Conservation (phyloP, 495 filamentous ascomycete genomes). For the Neurospora tetraspora region DNA sequence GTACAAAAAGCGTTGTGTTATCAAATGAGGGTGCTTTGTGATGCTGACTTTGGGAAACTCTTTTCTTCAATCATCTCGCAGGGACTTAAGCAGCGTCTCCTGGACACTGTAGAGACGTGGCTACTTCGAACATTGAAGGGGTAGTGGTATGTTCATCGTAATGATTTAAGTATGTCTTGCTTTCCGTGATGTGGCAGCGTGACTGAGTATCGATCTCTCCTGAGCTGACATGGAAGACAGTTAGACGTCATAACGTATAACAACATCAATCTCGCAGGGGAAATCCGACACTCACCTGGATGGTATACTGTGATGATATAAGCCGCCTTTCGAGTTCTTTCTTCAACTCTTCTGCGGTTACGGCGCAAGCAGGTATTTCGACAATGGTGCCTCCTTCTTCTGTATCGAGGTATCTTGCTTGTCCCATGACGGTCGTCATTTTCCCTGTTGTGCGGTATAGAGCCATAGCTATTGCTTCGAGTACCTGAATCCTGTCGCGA, state of each 20-base stretch:
- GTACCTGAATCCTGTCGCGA: no score
- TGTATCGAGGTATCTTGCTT: background rate
- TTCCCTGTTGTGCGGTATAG: background rate
- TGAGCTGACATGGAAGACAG: background rate
- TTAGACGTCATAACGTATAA: no score
- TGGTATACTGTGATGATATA: background rate
- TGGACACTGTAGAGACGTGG: no score
- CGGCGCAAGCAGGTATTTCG: background rate
- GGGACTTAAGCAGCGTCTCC: no score
- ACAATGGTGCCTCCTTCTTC: background rate
- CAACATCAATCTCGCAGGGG: background rate
- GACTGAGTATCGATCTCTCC: background rate
- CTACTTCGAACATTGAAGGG: no score
- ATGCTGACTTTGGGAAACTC: no score
- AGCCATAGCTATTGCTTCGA: no score
- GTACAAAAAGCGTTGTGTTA: no score
- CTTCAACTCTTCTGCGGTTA: background rate
- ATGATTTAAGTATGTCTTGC: background rate
- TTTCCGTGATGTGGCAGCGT: background rate
- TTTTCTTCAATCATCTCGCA: no score
- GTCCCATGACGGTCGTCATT: background rate
- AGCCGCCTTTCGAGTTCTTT: background rate
- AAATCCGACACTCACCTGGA: background rate
- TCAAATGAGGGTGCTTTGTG: no score
- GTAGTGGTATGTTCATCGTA: no score